Percentiles rank a stretch among this genome's conserved stretches.
Evolutionary conservation across 2,329 filamentous ascomycete species (phyloP).

Genomic region (Penicillium vulpinum): DNA sequence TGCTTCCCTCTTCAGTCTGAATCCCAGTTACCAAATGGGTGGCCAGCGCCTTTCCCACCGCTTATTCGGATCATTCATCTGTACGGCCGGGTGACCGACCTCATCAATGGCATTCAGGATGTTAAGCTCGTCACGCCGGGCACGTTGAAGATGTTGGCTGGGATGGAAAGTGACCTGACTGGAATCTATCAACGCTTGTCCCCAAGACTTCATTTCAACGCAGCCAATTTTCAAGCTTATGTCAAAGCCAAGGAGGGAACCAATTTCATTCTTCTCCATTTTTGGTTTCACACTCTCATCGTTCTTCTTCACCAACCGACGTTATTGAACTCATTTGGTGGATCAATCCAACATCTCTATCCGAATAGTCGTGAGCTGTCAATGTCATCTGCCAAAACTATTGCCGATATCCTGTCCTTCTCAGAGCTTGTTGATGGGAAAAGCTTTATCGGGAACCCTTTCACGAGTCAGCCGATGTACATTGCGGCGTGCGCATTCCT

Average conservation of each 20-base stretch:
- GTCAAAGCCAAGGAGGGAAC: constrained; percentile 78
- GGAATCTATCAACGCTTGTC: constrained; percentile 73
- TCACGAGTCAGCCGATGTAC: constrained; percentile 87
- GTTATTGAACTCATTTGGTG: constrained; percentile 73
- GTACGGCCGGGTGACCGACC: constrained; percentile 79
- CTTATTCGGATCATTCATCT: constrained; percentile 82
- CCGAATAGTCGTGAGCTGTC: constrained; percentile 77
- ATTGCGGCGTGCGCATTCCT: constrained; percentile 87
- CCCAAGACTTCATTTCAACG: constrained; percentile 75
- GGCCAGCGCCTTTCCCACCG: constrained; percentile 76
- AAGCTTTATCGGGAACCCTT: constrained; percentile 83
- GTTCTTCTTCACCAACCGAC: constrained; percentile 84
- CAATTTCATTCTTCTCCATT: constrained; percentile 81
- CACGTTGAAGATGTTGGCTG: constrained; percentile 67
- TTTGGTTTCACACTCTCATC: constrained; percentile 86
- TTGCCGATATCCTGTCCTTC: constrained; percentile 84
- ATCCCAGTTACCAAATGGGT: constrained; percentile 57
- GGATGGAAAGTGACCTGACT: constrained; percentile 80
- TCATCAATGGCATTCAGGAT: constrained; percentile 77
- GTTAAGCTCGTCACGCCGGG: constrained; percentile 73
- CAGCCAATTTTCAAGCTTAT: constrained; percentile 81
- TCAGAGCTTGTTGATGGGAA: constrained; percentile 82
- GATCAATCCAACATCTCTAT: constrained; percentile 68
- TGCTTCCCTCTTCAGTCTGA: constrained; percentile 63
- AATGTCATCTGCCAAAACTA: constrained; percentile 89